phyloP scores from a whole-genome alignment of 73 alveolate species.

The Durusdinium trenchii region DNA sequence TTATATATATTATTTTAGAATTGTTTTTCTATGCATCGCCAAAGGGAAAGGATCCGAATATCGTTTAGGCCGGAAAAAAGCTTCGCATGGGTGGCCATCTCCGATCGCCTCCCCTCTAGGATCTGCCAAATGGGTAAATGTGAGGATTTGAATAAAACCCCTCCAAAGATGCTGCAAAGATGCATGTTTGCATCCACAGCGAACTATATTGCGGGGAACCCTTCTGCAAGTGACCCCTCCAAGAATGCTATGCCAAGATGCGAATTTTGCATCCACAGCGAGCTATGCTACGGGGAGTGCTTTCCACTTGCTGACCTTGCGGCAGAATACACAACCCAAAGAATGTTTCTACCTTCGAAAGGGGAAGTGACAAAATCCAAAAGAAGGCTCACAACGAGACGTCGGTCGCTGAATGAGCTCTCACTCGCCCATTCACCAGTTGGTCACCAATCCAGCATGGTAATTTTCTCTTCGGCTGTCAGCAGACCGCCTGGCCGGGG shows the following conservation, averaged over 20 bases:
- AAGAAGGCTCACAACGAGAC: background rate
- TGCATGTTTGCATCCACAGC: no score
- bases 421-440: background rate
- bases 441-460: conserved; percentile 9
- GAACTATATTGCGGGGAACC: no score
- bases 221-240: no score
- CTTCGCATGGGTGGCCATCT: background rate
- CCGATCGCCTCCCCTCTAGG: background rate
- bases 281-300: background rate
- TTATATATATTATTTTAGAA: background rate
- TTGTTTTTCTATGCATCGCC: background rate
- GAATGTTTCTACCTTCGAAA: background rate
- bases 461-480: conserved; percentile 18
- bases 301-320: background rate
- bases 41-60: background rate
- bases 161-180: no score
- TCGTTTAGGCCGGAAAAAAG: background rate
- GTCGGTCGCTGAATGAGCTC: background rate
- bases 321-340: background rate
- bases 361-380: background rate
- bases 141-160: no score
- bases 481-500: conserved; percentile 5
- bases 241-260: background rate
- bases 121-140: no score
- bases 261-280: background rate